Conservation (phyloP, 371 early-diverging fungal genomes). For the Zopfochytrium polystomum region DNA sequence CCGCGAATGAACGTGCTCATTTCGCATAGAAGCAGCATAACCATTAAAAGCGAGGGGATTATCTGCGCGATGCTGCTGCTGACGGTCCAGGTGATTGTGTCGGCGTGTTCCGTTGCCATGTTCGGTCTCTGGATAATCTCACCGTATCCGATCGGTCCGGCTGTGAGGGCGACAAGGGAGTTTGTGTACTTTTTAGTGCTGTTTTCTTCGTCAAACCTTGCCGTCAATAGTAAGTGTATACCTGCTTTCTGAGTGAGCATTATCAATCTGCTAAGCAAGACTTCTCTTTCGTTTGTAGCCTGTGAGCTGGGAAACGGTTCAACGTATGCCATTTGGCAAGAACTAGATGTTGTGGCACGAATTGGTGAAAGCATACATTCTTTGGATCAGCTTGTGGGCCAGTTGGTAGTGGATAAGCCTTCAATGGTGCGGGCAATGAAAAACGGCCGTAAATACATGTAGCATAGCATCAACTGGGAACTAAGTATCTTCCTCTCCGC, state of each 20-base stretch:
- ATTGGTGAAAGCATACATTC: slow-evolving; percentile 27
- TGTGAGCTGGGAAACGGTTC: slow-evolving; percentile 19
- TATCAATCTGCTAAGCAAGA: no score
- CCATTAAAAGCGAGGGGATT: background rate
- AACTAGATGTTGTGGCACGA: slow-evolving; percentile 21
- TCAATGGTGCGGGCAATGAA: slow-evolving; percentile 8
- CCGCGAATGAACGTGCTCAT: slow-evolving; percentile 5
- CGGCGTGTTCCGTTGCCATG: background rate
- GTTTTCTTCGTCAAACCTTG: slow-evolving; percentile 4
- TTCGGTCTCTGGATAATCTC: slow-evolving; percentile 10
- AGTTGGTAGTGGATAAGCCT: slow-evolving; percentile 9
- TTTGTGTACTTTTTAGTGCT: slow-evolving; percentile 20
- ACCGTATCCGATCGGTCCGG: slow-evolving; percentile 13
- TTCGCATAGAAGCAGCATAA: slow-evolving; percentile 7
- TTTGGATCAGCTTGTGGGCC: slow-evolving; percentile 6
- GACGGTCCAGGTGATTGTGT: slow-evolving; percentile 5
- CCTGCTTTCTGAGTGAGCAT: no score
- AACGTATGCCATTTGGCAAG: slow-evolving; percentile 29
- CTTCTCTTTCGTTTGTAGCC: slow-evolving; percentile 6
- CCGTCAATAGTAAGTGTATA: no score
- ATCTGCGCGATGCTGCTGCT: background rate
- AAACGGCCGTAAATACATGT: slow-evolving; percentile 6
- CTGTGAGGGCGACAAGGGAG: slow-evolving; percentile 8
- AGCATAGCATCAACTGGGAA: no score
- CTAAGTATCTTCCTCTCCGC: no score